Conservation (phyloP, 2,329 filamentous ascomycete species). For the Phoma sp. region DNA sequence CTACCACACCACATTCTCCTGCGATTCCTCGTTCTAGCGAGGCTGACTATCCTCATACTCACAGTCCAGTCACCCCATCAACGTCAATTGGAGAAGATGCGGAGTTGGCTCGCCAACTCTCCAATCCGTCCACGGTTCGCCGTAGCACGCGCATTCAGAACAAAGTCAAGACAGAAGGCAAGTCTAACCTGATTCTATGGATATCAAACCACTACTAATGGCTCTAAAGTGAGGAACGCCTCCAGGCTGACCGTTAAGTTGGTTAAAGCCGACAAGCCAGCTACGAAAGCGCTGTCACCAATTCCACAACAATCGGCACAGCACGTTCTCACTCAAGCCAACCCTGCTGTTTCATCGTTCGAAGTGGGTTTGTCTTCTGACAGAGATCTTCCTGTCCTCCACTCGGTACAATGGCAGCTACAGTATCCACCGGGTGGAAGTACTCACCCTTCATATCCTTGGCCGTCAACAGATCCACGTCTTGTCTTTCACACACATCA, state of each 20-base stretch:
- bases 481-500: conserved; percentile 19
- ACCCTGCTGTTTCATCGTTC: conserved; percentile 3
- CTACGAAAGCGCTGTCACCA: neutral
- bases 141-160: neutral
- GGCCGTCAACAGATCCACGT: conserved; percentile 21
- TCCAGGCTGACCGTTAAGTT: neutral
- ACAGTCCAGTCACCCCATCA: neutral
- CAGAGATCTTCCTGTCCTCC: conserved; percentile 8
- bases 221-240: neutral
- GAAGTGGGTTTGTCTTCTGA: conserved; percentile 2
- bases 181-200: no score
- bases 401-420: conserved; percentile 20
- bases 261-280: neutral
- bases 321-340: neutral
- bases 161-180: neutral
- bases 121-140: neutral
- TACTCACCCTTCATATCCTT: conserved; percentile 29
- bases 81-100: neutral
- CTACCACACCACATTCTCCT: neutral
- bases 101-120: neutral
- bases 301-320: neutral
- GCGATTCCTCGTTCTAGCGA: neutral
- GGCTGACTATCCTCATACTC: no score
- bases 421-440: conserved; percentile 28
- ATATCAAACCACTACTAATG: neutral